phyloP scores from a whole-genome alignment of 202 grass and related monocot genomes.

The Brachypodium distachyon region DNA sequence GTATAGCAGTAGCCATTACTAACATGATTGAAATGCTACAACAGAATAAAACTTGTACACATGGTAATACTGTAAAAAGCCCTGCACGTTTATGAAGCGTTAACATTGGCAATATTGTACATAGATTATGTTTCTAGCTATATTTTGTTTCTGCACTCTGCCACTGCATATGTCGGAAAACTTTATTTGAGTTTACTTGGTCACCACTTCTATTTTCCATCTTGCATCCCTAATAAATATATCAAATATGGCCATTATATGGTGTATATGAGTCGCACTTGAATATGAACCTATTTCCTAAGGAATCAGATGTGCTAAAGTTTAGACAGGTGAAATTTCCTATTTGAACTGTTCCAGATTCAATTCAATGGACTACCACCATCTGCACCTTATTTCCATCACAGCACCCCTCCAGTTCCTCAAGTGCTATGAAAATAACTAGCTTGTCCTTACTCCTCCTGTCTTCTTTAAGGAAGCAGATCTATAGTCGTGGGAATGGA shows the following conservation, averaged over 20 bases:
- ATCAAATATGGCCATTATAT: not conserved
- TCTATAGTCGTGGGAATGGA: not conserved
- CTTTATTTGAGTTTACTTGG: not conserved
- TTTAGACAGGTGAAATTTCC: not conserved
- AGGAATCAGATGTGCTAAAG: no score
- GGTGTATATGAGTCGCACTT: no score
- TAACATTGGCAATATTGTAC: not conserved
- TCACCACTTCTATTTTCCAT: not conserved
- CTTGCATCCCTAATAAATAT: not conserved
- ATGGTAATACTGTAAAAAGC: not conserved
- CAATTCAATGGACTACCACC: conserved; percentile 1
- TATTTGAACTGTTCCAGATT: not conserved
- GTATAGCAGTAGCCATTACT: not conserved
- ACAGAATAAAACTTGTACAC: not conserved
- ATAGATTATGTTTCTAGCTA: not conserved
- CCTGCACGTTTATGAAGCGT: not conserved
- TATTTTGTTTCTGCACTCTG: not conserved
- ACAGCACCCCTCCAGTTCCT: not conserved
- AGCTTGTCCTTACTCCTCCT: not conserved
- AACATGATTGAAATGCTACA: not conserved
- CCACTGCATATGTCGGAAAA: not conserved
- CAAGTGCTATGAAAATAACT: not conserved
- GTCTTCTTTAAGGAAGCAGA: not conserved
- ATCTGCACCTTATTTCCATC: conserved; percentile 3
- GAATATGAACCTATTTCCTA: no score